phyloP scores from a whole-genome alignment of 1,139 yeast species.

The Meyerozyma sp. region DNA sequence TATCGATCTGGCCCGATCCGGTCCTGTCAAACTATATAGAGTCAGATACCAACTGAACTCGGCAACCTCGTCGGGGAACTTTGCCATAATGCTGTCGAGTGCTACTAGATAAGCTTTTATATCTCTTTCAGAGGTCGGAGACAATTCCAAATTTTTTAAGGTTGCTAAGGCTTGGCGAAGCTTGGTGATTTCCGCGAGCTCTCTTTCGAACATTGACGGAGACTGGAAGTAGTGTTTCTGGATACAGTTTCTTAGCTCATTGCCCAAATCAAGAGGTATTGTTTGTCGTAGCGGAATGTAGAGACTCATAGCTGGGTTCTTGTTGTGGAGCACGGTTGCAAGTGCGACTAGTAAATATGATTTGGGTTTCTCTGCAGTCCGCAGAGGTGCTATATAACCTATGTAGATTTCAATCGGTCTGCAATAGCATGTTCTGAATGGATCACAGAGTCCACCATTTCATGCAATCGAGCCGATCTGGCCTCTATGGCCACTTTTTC shows the following conservation, averaged over 20 bases:
- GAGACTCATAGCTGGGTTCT: conserved; percentile 29
- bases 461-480: conserved; percentile 28
- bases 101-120: conserved; percentile 29
- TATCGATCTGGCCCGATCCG: conserved; percentile 40
- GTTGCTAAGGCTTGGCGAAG: conserved; percentile 19
- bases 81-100: conserved; percentile 23
- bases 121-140: conserved; percentile 11
- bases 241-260: conserved; percentile 46
- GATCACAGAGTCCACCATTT: conserved; percentile 31
- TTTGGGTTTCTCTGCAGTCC: not conserved
- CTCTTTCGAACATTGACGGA: conserved; percentile 50
- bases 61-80: conserved; percentile 39
- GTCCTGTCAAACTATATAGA: conserved; percentile 45
- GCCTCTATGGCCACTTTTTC: conserved; percentile 27
- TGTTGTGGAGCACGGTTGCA: not conserved
- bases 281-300: conserved; percentile 53
- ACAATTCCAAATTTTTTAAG: conserved; percentile 17
- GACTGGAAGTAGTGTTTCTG: conserved; percentile 62
- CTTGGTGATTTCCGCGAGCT: conserved; percentile 36
- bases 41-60: conserved; percentile 73
- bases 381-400: not conserved
- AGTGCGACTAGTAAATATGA: not conserved
- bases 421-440: conserved; percentile 34
- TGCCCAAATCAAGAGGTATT: conserved; percentile 38
- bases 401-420: conserved; percentile 8